Evolutionary conservation across 2,329 filamentous ascomycete genomes (phyloP).

Genomic region (Graphilbum ipis-grandicollis): DNA sequence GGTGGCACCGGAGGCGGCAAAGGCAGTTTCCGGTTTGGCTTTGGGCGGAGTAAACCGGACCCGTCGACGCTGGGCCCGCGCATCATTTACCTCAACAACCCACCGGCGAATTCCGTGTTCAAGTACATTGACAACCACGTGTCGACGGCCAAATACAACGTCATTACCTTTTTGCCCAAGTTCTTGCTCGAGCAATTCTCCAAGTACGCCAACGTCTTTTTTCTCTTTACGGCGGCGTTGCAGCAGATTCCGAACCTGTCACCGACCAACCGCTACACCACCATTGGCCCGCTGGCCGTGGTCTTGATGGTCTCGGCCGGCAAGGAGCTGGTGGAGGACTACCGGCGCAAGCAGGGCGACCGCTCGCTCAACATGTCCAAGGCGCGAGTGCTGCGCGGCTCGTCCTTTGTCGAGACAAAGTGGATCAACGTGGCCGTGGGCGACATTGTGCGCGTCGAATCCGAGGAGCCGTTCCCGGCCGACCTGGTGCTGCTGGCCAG

Average conservation of each 20-base stretch:
- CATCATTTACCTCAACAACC: constrained; percentile 91
- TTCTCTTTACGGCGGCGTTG: constrained; percentile 87
- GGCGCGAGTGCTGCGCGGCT: constrained; percentile 66
- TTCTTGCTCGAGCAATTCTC: constrained; percentile 98
- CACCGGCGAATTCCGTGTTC: constrained; percentile 72
- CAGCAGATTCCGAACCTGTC: constrained; percentile 94
- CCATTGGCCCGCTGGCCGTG: constrained; percentile 80
- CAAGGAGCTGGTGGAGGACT: constrained; percentile 90
- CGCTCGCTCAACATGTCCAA: constrained; percentile 76
- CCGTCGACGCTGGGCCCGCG: constrained; percentile 81
- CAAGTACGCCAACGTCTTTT: constrained; percentile 98
- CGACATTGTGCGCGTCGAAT: constrained; percentile 83
- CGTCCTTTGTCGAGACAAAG: constrained; percentile 67
- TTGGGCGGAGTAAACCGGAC: constrained; percentile 70
- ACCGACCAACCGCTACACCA: constrained; percentile 89
- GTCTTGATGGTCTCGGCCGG: constrained; percentile 88
- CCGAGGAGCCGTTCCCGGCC: constrained; percentile 86
- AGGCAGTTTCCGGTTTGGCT: constrained; percentile 80
- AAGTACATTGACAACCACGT: constrained; percentile 95
- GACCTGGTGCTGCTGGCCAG: constrained; percentile 85
- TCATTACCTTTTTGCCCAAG: constrained; percentile 84
- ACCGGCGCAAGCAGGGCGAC: constrained; percentile 74
- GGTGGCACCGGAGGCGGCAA: constrained; percentile 26
- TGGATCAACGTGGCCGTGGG: constrained; percentile 92
- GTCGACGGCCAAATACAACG: constrained; percentile 94